Conservation (phyloP, 768 basidiomycete species). For the Phanerochaete carnosa region DNA sequence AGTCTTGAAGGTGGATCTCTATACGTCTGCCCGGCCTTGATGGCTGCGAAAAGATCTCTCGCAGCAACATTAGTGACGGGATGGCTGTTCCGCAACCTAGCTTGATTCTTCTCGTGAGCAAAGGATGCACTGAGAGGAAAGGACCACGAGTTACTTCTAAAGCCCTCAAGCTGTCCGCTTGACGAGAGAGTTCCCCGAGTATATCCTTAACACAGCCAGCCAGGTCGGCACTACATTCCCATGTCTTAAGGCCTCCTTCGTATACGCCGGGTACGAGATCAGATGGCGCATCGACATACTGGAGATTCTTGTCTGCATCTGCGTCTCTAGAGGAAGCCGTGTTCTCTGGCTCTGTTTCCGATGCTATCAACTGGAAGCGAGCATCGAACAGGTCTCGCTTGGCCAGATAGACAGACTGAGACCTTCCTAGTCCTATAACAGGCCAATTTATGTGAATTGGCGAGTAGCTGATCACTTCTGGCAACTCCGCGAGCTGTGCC, state of each 20-base stretch:
- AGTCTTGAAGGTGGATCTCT: conserved; percentile 83
- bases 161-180: conserved; percentile 18
- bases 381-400: conserved; percentile 94
- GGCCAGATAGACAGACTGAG: conserved; percentile 37
- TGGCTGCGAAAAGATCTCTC: conserved; percentile 47
- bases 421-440: no score
- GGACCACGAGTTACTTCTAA: not conserved
- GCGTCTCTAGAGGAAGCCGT: not conserved
- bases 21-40: conserved; percentile 14
- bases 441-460: conserved; percentile 61
- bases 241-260: conserved; percentile 96
- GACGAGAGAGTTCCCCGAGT: not conserved
- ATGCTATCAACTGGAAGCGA: conserved; percentile 86
- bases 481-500: conserved; percentile 37
- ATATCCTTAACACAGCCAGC: conserved; percentile 50
- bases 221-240: conserved; percentile 93
- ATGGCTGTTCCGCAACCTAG: conserved; percentile 92
- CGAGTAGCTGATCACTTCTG: conserved; percentile 77
- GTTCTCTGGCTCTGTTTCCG: conserved; percentile 31
- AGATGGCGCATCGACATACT: conserved; percentile 77
- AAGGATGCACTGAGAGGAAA: not conserved
- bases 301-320: conserved; percentile 34
- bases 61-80: conserved; percentile 74
- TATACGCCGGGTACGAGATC: conserved; percentile 92
- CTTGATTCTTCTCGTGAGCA: conserved; percentile 35